phyloP scores from a whole-genome alignment of 352 stramenopile species.

The Pythium volutum region DNA sequence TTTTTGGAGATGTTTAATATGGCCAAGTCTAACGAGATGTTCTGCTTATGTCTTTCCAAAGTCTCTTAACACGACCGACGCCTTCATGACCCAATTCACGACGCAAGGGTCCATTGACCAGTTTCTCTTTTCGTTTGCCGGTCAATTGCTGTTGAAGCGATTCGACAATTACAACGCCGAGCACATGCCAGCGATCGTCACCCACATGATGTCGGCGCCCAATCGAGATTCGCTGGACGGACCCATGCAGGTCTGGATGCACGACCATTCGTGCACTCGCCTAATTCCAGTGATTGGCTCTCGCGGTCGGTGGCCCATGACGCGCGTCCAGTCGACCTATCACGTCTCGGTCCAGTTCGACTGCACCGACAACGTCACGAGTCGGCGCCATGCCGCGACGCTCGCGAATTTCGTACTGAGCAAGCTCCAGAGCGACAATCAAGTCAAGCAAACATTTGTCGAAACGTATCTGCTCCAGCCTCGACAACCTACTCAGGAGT shows the following conservation, averaged over 20 bases:
- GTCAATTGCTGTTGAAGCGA: not conserved
- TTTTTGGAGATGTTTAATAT: too few relatives aligned
- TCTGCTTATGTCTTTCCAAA: too few relatives aligned
- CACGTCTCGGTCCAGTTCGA: not conserved
- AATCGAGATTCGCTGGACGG: not conserved
- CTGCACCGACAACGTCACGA: not conserved
- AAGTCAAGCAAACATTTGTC: not conserved
- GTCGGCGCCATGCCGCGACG: not conserved
- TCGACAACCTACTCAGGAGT: too few relatives aligned
- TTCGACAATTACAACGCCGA: not conserved
- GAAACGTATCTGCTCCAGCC: not conserved
- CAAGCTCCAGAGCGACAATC: not conserved
- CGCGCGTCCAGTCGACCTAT: not conserved
- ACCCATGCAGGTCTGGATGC: not conserved
- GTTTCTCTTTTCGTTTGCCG: not conserved
- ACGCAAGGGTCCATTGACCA: not conserved
- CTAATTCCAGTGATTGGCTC: not conserved
- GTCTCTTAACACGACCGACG: not conserved
- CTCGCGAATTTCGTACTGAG: not conserved
- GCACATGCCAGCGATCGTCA: not conserved
- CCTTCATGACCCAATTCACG: slow-evolving; percentile 1
- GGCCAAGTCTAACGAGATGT: too few relatives aligned
- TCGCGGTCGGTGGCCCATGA: not conserved
- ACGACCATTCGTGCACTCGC: not conserved
- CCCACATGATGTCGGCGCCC: too few relatives aligned